Base-by-base conservation (phyloP, 202 grass and related monocot genomes). In the Miscanthus sacchariflorus region DNA sequence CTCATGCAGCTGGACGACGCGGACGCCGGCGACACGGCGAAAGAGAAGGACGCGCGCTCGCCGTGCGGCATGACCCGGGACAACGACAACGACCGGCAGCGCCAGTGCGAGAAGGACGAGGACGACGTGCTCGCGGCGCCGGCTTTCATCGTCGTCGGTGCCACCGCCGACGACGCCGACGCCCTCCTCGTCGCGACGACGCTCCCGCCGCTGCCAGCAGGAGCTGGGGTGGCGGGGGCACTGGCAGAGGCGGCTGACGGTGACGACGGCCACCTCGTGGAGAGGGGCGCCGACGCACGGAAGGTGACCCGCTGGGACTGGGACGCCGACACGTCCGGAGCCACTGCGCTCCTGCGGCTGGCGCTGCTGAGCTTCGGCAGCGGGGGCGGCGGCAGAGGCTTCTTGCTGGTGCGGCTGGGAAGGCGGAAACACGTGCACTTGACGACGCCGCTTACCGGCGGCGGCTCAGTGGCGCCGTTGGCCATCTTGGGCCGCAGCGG, bases 51-150 rank as follows among this genome's bases (percentile, higher is more conserved):
- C 63, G 82, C 30, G 36, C 76, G 70, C 40, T 39, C 81, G 50
- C 83, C 80, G 84, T 79, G 89, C 10, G 89, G 89, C 89, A 23
- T 70, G 61, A 91, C 89, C 7, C 89, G 85, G 19, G 84, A 74
- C 58, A 81, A 84, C 81, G 69, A 49, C 81, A 76, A 70, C 76
- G 61, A 65, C 59, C 59, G 59, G n/a, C 85, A 48, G 59, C 76
- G 89, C 89, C 89, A 91, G 81, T 76, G 65, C 27, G 89, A 91
- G 89, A 91, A 91, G 8, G 85, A 88, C 59, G 89, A 76, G 0
- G 89, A 88, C 21, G 63, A 83, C 44, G 67, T 7, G 23, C 67
- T 73, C 73, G 38, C 5, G 0, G 8, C 23, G 25, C 25, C 44
- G 25, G 24, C 38, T 58, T 75, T 74, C 81, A 39, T 24, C 33